phyloP scores from a whole-genome alignment of 371 early-diverging fungal genomes.

The Actinomortierella ambigua region DNA sequence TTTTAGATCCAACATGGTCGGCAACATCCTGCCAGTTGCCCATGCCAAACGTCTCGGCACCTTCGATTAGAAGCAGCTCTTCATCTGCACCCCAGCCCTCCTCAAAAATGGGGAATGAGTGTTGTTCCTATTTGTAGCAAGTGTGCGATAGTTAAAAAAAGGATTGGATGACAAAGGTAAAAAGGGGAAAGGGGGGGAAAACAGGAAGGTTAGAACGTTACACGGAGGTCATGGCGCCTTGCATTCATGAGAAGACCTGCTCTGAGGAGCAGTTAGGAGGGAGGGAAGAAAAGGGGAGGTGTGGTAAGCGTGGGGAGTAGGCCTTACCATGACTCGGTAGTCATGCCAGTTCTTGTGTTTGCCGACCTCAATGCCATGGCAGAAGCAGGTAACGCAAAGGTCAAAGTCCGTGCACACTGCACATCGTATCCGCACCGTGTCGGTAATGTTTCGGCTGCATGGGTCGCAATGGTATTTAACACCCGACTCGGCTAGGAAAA shows the following conservation, averaged over 20 bases:
- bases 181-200: background rate
- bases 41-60: constrained; percentile 90
- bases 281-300: background rate
- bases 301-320: background rate
- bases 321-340: constrained; percentile 80
- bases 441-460: constrained; percentile 89
- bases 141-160: background rate
- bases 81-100: constrained; percentile 97
- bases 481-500: constrained; percentile 33
- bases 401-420: constrained; percentile 93
- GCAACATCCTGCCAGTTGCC: constrained; percentile 98
- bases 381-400: constrained; percentile 95
- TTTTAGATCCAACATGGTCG: constrained; percentile 92
- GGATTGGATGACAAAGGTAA: background rate
- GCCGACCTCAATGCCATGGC: constrained; percentile 82
- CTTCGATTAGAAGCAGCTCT: constrained; percentile 94
- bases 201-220: constrained; percentile 1
- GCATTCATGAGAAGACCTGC: background rate
- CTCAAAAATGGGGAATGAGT: constrained; percentile 87
- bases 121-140: constrained; percentile 73
- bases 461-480: constrained; percentile 87
- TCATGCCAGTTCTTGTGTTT: constrained; percentile 86
- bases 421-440: constrained; percentile 91
- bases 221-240: background rate
- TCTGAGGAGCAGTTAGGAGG: background rate